phyloP scores from a whole-genome alignment of 2,329 filamentous ascomycete genomes.

The Ophiocordyceps sinensis region DNA sequence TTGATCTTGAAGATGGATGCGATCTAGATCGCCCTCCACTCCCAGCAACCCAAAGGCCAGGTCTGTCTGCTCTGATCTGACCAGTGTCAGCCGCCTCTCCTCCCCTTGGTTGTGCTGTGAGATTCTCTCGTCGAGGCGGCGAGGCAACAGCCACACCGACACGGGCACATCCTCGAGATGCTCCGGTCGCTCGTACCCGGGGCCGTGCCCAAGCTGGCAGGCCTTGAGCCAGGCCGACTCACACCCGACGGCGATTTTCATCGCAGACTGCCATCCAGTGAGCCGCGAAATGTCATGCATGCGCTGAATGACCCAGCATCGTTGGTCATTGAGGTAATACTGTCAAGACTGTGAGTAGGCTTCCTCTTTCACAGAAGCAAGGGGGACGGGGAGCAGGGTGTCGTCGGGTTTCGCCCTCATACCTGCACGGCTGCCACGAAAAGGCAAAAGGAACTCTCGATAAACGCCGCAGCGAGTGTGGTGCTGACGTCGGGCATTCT shows the following conservation, averaged over 20 bases:
- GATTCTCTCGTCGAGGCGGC: constrained; percentile 37
- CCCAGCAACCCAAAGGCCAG: constrained; percentile 69
- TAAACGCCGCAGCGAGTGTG: constrained; percentile 63
- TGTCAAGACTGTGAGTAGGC: neutral
- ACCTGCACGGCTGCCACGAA: constrained; percentile 77
- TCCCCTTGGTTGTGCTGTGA: constrained; percentile 28
- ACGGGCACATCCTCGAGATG: constrained; percentile 20
- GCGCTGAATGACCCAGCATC: constrained; percentile 62
- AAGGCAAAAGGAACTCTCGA: constrained; percentile 66
- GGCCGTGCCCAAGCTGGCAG: constrained; percentile 58
- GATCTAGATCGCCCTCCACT: constrained; percentile 61
- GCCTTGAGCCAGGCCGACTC: constrained; percentile 73
- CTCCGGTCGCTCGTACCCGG: constrained; percentile 47
- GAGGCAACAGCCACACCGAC: constrained; percentile 33
- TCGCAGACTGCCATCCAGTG: constrained; percentile 77
- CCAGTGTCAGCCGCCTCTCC: constrained; percentile 39
- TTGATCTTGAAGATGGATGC: constrained; percentile 40
- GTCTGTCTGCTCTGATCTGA: constrained; percentile 47
- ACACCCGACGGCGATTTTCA: constrained; percentile 69
- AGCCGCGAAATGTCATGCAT: constrained; percentile 62
- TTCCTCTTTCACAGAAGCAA: neutral
- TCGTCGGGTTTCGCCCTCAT: constrained; percentile 3
- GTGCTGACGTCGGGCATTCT: constrained; percentile 52
- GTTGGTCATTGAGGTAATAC: constrained; percentile 48
- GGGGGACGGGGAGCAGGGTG: neutral